phyloP scores from a whole-genome alignment of 306 rosid genomes.

The Carpinus viminea region DNA sequence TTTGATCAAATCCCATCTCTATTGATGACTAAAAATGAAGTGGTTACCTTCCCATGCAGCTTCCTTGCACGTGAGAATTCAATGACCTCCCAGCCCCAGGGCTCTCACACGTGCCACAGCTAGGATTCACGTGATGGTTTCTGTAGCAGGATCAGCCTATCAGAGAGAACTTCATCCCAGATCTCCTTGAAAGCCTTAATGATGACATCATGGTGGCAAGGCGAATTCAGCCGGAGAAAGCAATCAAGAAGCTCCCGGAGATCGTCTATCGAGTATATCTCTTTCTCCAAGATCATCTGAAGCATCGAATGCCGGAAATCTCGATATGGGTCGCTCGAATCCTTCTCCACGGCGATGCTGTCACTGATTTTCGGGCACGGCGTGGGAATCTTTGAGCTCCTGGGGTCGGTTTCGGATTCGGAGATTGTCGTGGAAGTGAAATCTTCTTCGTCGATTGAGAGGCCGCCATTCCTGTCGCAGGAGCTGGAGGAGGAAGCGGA shows the following conservation, averaged over 20 bases:
- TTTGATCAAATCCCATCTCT: background rate
- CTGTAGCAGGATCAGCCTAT: constrained; percentile 8
- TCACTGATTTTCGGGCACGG: constrained; percentile 31
- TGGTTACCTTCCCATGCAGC: constrained; percentile 20
- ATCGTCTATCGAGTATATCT: constrained; percentile 41
- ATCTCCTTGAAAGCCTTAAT: constrained; percentile 45
- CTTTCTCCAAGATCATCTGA: constrained; percentile 53
- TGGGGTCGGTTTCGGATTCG: constrained; percentile 19
- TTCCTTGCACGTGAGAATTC: constrained; percentile 18
- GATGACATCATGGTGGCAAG: constrained; percentile 40
- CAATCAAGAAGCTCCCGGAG: constrained; percentile 53
- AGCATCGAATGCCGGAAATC: constrained; percentile 52
- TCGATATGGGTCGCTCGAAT: constrained; percentile 34
- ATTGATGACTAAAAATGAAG: background rate
- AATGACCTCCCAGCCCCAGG: constrained; percentile 33
- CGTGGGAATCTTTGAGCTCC: background rate
- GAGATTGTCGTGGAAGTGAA: constrained; percentile 42
- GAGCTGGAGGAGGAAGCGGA: constrained; percentile 45
- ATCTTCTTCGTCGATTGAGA: constrained; percentile 29
- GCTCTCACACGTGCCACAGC: constrained; percentile 10
- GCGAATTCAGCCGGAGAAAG: constrained; percentile 48
- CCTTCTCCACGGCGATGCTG: constrained; percentile 54
- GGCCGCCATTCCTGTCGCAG: constrained; percentile 16
- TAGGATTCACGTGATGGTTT: constrained; percentile 18
- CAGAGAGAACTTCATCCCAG: constrained; percentile 42